These are phyloP conservation scores for Thamnidium elegans DNA, from an alignment of 192 early-diverging fungal genomes.

Conservation along the genomic window DNA sequence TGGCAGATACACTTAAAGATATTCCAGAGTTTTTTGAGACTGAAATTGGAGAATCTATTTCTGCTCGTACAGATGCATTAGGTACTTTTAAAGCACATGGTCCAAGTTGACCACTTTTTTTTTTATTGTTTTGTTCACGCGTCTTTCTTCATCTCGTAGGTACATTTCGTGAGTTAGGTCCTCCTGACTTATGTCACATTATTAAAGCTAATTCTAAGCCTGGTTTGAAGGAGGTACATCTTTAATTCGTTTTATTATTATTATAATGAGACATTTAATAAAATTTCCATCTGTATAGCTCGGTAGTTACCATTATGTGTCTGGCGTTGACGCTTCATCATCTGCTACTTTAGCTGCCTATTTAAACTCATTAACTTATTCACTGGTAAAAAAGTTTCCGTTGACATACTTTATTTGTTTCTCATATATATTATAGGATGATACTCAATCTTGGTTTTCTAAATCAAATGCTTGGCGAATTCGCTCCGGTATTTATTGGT, in stretches of 20 bases:
- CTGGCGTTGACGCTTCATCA: slow-evolving; percentile 88
- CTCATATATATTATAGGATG: slow-evolving; percentile 43
- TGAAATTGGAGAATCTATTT: slow-evolving; percentile 84
- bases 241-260: neutral
- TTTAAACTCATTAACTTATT: slow-evolving; percentile 92
- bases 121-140: neutral
- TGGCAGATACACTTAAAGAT: slow-evolving; percentile 68
- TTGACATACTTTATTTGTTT: no score
- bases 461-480: slow-evolving; percentile 63
- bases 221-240: slow-evolving; percentile 66
- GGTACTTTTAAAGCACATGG: slow-evolving; percentile 50
- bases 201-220: slow-evolving; percentile 88
- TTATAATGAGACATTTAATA: neutral
- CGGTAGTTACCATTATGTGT: slow-evolving; percentile 78
- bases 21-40: slow-evolving; percentile 98
- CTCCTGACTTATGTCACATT: slow-evolving; percentile 96
- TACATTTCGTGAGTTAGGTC: slow-evolving; percentile 89
- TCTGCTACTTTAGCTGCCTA: slow-evolving; percentile 96
- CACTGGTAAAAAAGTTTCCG: slow-evolving; percentile 52
- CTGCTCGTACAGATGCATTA: slow-evolving; percentile 83
- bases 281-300: slow-evolving; percentile 51
- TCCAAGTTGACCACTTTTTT: no score
- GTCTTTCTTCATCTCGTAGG: slow-evolving; percentile 38
- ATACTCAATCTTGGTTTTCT: slow-evolving; percentile 64
- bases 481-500: slow-evolving; percentile 65